phyloP scores from a whole-genome alignment of 1,284 basidiomycete species.

The Inonotus hispidus region DNA sequence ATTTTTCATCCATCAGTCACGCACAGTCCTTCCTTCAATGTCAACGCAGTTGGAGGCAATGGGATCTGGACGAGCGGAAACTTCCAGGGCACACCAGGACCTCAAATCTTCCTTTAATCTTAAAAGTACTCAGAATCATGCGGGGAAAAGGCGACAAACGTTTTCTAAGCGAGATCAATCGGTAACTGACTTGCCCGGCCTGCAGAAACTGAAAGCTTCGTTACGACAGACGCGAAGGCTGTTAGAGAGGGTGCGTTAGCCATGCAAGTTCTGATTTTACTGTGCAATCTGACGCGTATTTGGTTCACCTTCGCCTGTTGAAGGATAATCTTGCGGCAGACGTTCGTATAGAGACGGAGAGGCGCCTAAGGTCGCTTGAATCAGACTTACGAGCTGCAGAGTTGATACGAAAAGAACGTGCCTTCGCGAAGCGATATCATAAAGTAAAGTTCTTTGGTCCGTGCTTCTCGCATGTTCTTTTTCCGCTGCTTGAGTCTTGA shows the following conservation, averaged over 20 bases:
- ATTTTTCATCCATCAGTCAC: too few species aligned
- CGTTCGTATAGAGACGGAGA: slow-evolving; percentile 71
- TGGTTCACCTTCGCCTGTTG: slow-evolving; percentile 1
- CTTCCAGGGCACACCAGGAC: not conserved
- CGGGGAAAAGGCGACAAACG: not conserved
- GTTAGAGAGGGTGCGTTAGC: slow-evolving; percentile 58
- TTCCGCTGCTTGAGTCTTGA: not conserved
- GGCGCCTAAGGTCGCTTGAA: slow-evolving; percentile 69
- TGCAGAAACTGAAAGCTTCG: slow-evolving; percentile 76
- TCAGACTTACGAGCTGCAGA: slow-evolving; percentile 66
- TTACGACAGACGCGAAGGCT: slow-evolving; percentile 75
- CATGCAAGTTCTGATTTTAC: not conserved
- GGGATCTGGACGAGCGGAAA: not conserved
- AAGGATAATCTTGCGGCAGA: slow-evolving; percentile 77
- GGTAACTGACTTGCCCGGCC: slow-evolving; percentile 39
- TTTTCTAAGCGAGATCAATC: not conserved
- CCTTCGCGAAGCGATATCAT: slow-evolving; percentile 72
- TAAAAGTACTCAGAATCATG: not conserved
- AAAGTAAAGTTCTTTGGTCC: slow-evolving; percentile 83
- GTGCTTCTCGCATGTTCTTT: slow-evolving; percentile 23
- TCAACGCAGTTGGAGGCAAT: too few species aligned
- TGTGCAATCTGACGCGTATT: not conserved
- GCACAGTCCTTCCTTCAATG: too few species aligned
- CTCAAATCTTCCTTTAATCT: too few species aligned
- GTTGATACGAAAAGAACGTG: slow-evolving; percentile 57